Conservation (phyloP, 2,329 filamentous ascomycete genomes). For the Paecilomyces niveus region DNA sequence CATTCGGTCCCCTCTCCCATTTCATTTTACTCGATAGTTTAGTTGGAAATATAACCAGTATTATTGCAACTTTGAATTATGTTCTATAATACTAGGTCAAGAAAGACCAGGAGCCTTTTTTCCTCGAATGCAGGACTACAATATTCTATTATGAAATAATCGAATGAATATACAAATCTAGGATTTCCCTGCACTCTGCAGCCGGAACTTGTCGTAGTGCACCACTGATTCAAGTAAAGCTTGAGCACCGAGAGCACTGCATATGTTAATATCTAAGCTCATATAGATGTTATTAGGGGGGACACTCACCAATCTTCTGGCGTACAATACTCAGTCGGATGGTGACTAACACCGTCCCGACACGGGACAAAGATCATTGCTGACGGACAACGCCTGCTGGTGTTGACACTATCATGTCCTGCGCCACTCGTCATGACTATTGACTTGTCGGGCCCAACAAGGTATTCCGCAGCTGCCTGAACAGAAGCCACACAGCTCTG, state of each 20-base stretch:
- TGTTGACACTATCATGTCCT: conserved; percentile 54
- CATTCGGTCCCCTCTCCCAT: too few relatives aligned
- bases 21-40: too few relatives aligned
- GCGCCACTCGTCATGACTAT: conserved; percentile 50
- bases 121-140: too few relatives aligned
- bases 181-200: background rate
- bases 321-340: conserved; percentile 52
- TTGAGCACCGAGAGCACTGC: conserved; percentile 28
- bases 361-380: conserved; percentile 60
- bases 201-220: conserved; percentile 14
- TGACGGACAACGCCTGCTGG: conserved; percentile 48
- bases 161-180: too few relatives aligned
- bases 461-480: conserved; percentile 45
- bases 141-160: too few relatives aligned
- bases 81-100: too few relatives aligned
- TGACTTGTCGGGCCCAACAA: conserved; percentile 44
- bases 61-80: too few relatives aligned
- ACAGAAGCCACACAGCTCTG: conserved; percentile 56
- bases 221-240: conserved; percentile 44
- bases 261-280: too few relatives aligned
- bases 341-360: conserved; percentile 51
- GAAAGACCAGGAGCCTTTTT: too few relatives aligned
- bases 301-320: conserved; percentile 28
- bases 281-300: too few relatives aligned
- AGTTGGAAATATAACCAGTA: too few relatives aligned